These are phyloP conservation scores for Neurospora tetraspora DNA, from an alignment of 495 filamentous ascomycete genomes.

Conservation along the genomic window DNA sequence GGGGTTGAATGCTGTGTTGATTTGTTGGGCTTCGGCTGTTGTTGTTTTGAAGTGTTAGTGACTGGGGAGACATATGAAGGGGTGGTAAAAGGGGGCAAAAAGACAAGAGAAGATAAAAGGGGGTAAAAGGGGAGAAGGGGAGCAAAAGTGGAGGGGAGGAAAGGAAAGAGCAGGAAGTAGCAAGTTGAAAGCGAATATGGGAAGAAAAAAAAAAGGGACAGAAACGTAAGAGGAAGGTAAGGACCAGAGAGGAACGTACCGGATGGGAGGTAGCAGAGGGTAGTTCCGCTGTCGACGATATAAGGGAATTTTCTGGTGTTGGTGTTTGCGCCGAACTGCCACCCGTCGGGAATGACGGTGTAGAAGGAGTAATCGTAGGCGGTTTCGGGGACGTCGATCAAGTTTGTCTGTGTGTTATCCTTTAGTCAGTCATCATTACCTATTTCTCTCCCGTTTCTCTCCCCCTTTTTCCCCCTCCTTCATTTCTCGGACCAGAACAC, in stretches of 20 bases:
- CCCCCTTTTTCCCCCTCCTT: neutral
- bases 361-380: slow-evolving; percentile 31
- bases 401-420: slow-evolving; percentile 13
- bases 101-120: no score
- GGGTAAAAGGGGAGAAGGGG: neutral
- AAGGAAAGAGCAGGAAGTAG: no score
- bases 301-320: slow-evolving; percentile 28
- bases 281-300: slow-evolving; percentile 41
- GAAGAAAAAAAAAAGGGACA: no score
- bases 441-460: neutral
- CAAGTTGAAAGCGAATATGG: no score
- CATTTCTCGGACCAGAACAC: neutral
- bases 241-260: slow-evolving; percentile 4
- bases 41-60: no score
- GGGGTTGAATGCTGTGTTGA: slow-evolving; percentile 46
- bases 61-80: neutral
- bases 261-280: slow-evolving; percentile 32
- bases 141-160: no score
- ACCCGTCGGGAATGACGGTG: slow-evolving; percentile 31
- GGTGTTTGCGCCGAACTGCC: slow-evolving; percentile 22
- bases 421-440: neutral
- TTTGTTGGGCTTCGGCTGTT: slow-evolving; percentile 25
- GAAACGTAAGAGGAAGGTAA: neutral
- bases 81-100: no score
- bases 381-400: slow-evolving; percentile 16